A percentile compares a stretch with the other conserved stretches of the same genome.
Conservation (phyloP, 2,329 filamentous ascomycete genomes). For the Orbilia oligospora region DNA sequence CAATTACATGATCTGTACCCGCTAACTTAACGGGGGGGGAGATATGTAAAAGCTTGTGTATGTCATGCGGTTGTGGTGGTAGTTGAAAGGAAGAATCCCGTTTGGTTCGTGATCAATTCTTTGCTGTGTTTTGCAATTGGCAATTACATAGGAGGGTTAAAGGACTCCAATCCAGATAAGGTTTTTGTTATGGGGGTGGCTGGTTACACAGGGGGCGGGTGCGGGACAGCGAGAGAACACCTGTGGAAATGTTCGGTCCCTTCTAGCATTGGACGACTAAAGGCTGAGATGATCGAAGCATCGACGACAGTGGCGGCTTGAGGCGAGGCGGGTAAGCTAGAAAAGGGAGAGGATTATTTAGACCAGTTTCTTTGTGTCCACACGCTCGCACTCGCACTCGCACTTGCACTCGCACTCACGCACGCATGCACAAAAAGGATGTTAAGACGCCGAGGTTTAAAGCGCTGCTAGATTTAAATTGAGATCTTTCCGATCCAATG, state of each 20-base stretch:
- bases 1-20: conserved; percentile 30
- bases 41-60: conserved; percentile 11
- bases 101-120: conserved; percentile 22
- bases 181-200: conserved; percentile 43
- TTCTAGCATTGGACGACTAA: conserved; percentile 9
- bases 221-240: background rate
- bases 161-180: conserved; percentile 20
- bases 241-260: conserved; percentile 31
- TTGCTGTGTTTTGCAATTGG: background rate
- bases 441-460: conserved; percentile 14
- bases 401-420: background rate
- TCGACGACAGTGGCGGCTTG: conserved; percentile 15
- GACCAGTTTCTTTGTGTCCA: background rate
- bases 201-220: conserved; percentile 54
- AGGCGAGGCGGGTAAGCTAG: conserved; percentile 23
- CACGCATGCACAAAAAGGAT: background rate
- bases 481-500: conserved; percentile 26
- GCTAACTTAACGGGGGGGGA: too few species aligned
- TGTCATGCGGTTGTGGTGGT: conserved; percentile 17
- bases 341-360: conserved; percentile 1
- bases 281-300: conserved; percentile 16
- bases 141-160: background rate
- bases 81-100: conserved; percentile 10
- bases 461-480: conserved; percentile 12
- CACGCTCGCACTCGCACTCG: background rate